Percentiles rank a stretch among this genome's conserved stretches.
These are phyloP conservation scores for Ogataea kodamae DNA, from an alignment of 805 yeast species.

Conservation along the genomic window DNA sequence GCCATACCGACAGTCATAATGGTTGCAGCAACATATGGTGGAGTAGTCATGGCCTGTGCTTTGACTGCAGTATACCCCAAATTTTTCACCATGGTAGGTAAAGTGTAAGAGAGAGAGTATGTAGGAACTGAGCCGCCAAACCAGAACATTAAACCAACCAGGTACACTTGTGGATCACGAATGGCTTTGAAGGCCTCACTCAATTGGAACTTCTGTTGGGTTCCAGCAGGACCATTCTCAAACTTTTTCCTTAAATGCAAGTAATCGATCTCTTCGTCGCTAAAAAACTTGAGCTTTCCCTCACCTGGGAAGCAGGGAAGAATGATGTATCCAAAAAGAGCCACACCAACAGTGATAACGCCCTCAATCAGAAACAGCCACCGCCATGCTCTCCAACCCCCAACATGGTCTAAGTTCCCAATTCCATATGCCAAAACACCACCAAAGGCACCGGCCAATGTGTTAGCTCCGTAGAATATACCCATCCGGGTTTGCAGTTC, in stretches of 20 bases:
- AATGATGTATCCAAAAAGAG: constrained; percentile 29
- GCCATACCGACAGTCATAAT: constrained; percentile 30
- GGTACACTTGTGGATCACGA: constrained; percentile 37
- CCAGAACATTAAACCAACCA: constrained; percentile 34
- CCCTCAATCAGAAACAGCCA: constrained; percentile 53
- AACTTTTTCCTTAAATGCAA: constrained; percentile 14
- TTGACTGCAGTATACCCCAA: constrained; percentile 41
- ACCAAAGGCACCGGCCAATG: constrained; percentile 37
- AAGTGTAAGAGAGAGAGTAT: constrained; percentile 39
- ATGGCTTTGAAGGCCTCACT: constrained; percentile 32
- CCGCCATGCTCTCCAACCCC: constrained; percentile 45
- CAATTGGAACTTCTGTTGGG: constrained; percentile 13
- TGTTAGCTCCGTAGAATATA: constrained; percentile 35
- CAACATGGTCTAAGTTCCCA: constrained; percentile 30
- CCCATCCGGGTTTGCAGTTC: constrained; percentile 38
- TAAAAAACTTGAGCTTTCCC: constrained; percentile 12
- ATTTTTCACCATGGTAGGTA: constrained; percentile 42
- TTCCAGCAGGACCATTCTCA: constrained; percentile 16
- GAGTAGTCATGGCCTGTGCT: constrained; percentile 44
- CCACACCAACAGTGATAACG: constrained; percentile 35
- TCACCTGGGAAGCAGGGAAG: constrained; percentile 35
- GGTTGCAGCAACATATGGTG: constrained; percentile 35
- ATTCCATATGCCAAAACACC: constrained; percentile 38
- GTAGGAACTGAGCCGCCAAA: constrained; percentile 38
- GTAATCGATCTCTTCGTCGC: constrained; percentile 13